Conservation (phyloP, 169 alveolate genomes). For the Pseudocohnilembus persalinus region DNA sequence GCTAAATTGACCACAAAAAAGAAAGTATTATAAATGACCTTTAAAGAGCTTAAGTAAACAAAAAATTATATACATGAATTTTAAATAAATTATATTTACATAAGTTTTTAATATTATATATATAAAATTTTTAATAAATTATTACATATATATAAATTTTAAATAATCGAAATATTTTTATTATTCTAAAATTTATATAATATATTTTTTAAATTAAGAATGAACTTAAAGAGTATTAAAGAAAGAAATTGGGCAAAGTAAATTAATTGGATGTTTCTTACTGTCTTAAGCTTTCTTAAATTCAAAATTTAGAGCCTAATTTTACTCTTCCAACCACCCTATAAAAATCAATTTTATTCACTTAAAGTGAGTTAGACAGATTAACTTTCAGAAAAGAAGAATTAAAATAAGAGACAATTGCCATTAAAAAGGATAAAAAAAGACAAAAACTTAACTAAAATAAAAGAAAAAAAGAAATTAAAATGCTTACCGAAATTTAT, state of each 20-base stretch:
- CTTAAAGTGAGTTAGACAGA: constrained; percentile 51
- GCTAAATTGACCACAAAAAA: constrained; percentile 61
- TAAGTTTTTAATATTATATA: too few species aligned
- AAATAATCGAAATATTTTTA: too few species aligned
- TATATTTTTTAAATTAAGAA: too few species aligned
- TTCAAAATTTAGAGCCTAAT: constrained; percentile 32
- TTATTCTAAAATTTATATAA: too few species aligned
- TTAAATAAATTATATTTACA: too few species aligned
- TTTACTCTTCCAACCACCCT: constrained; percentile 61
- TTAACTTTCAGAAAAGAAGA: constrained; percentile 63
- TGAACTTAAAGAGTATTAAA: constrained; percentile 65
- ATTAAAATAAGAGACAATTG: constrained; percentile 63
- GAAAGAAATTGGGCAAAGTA: constrained; percentile 75
- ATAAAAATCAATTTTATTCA: constrained; percentile 59
- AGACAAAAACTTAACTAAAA: constrained; percentile 55
- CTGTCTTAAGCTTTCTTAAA: constrained; percentile 50
- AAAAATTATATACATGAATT: too few species aligned
- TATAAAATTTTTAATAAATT: too few species aligned
- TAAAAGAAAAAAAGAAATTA: constrained; percentile 58
- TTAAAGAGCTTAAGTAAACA: constrained; percentile 60
- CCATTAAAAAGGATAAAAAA: constrained; percentile 50
- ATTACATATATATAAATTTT: too few species aligned
- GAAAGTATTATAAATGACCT: constrained; percentile 71
- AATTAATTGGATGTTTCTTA: constrained; percentile 64
- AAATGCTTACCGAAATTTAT: constrained; percentile 53